Percentiles rank a stretch among this genome's conserved stretches.
Evolutionary conservation across 2,329 filamentous ascomycete species (phyloP).

Genomic region (Cladosporium halotolerans): DNA sequence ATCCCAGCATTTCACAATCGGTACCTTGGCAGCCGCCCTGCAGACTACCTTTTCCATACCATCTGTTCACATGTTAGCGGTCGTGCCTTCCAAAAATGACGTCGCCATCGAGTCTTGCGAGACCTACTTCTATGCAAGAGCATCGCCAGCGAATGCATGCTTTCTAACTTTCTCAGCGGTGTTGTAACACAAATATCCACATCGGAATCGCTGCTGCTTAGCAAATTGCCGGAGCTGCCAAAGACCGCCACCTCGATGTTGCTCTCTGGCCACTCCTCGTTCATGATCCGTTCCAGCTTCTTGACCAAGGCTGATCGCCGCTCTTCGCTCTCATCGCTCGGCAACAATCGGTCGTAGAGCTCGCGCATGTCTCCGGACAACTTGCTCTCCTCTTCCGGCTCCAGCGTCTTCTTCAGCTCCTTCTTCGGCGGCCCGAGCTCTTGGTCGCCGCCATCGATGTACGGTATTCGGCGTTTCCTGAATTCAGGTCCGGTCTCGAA

Average conservation of each 20-base stretch:
- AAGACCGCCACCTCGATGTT: conserved; percentile 89
- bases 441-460: conserved; percentile 72
- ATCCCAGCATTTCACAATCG: conserved; percentile 98
- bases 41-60: conserved; percentile 97
- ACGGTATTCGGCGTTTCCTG: conserved; percentile 81
- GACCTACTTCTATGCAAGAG: conserved; percentile 75
- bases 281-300: conserved; percentile 83
- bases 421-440: conserved; percentile 64
- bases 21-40: conserved; percentile 89
- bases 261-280: conserved; percentile 84
- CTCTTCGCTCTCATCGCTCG: conserved; percentile 70
- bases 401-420: conserved; percentile 63
- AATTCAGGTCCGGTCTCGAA: conserved; percentile 83
- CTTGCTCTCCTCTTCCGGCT: conserved; percentile 65
- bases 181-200: conserved; percentile 98
- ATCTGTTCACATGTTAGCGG: conserved; percentile 50
- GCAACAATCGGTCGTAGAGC: conserved; percentile 78
- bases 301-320: conserved; percentile 69
- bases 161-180: conserved; percentile 76
- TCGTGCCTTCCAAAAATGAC: background rate
- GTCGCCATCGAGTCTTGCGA: background rate
- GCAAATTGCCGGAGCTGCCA: conserved; percentile 92
- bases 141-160: conserved; percentile 83
- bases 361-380: conserved; percentile 78
- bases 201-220: conserved; percentile 94